phyloP scores from a whole-genome alignment of 495 filamentous ascomycete genomes.

The Tetracladium setigerum region DNA sequence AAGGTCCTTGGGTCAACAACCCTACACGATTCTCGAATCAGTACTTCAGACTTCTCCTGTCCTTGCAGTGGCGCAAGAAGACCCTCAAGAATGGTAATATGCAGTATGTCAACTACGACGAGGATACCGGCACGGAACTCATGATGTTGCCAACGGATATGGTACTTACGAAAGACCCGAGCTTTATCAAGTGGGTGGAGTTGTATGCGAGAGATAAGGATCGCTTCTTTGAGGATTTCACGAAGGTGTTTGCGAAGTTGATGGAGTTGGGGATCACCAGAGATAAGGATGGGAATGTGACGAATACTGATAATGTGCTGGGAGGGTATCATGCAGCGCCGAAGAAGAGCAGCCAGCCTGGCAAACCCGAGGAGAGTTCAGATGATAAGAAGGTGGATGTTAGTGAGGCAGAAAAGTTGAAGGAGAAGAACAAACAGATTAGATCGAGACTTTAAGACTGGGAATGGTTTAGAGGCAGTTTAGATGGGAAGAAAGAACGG shows the following conservation, averaged over 20 bases:
- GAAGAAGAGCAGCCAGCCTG: conserved; percentile 46
- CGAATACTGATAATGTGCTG: conserved; percentile 44
- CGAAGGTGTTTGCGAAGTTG: conserved; percentile 54
- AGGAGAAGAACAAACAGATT: conserved; percentile 23
- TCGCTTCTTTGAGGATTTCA: conserved; percentile 53
- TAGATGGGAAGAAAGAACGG: neutral
- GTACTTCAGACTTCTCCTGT: conserved; percentile 49
- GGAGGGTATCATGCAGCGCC: conserved; percentile 51
- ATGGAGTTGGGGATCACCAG: conserved; percentile 51
- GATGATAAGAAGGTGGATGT: conserved; percentile 13
- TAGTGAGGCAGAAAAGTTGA: conserved; percentile 21
- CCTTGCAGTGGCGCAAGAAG: conserved; percentile 47
- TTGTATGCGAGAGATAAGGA: conserved; percentile 54
- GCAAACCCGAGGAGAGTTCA: conserved; percentile 28
- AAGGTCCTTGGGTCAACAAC: conserved; percentile 57
- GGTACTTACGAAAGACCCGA: conserved; percentile 28
- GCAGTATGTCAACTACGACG: conserved; percentile 53
- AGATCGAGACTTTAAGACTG: conserved; percentile 19
- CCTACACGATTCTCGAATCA: conserved; percentile 58
- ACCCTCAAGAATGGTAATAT: conserved; percentile 42
- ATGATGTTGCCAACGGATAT: conserved; percentile 49
- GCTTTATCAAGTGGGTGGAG: conserved; percentile 44
- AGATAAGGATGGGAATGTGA: conserved; percentile 39
- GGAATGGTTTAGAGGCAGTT: conserved; percentile 1
- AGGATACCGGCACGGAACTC: conserved; percentile 43